Conservation (phyloP, 2,329 filamentous ascomycete species). For the Metarhizium sp. region DNA sequence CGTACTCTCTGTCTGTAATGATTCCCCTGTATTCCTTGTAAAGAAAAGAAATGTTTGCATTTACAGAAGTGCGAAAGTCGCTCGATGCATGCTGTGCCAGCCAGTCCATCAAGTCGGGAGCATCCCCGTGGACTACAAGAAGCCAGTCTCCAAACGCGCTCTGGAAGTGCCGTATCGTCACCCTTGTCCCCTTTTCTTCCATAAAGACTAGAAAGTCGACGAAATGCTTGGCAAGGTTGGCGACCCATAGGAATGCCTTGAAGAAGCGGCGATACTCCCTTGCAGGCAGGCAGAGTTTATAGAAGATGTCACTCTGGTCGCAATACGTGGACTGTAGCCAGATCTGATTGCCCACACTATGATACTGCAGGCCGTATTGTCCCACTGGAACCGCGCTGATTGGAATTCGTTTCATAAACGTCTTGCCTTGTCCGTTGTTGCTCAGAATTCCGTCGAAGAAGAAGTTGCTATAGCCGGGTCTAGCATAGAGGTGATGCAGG, state of each 20-base stretch:
- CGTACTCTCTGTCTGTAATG: constrained; percentile 19
- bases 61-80: constrained; percentile 56
- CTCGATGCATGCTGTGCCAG: constrained; percentile 29
- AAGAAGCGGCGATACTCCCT: constrained; percentile 54
- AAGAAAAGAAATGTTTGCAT: constrained; percentile 53
- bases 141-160: constrained; percentile 50
- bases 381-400: constrained; percentile 56
- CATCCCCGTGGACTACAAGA: constrained; percentile 28
- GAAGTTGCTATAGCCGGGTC: constrained; percentile 24
- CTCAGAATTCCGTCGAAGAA: constrained; percentile 54
- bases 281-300: constrained; percentile 48
- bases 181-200: constrained; percentile 18
- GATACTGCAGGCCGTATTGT: constrained; percentile 46
- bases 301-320: constrained; percentile 44
- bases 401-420: constrained; percentile 45
- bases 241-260: constrained; percentile 59
- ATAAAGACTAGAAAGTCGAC: constrained; percentile 51
- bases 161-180: constrained; percentile 49
- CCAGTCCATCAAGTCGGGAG: constrained; percentile 45
- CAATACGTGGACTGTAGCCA: constrained; percentile 53
- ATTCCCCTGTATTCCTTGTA: constrained; percentile 53
- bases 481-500: constrained; percentile 41
- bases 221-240: constrained; percentile 60
- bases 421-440: constrained; percentile 22
- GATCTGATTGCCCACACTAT: constrained; percentile 42